A percentile compares a stretch with the other conserved stretches of the same genome.
These are phyloP conservation scores for Acer campestre DNA, from an alignment of 345 rosid genomes.

Conservation along the genomic window DNA sequence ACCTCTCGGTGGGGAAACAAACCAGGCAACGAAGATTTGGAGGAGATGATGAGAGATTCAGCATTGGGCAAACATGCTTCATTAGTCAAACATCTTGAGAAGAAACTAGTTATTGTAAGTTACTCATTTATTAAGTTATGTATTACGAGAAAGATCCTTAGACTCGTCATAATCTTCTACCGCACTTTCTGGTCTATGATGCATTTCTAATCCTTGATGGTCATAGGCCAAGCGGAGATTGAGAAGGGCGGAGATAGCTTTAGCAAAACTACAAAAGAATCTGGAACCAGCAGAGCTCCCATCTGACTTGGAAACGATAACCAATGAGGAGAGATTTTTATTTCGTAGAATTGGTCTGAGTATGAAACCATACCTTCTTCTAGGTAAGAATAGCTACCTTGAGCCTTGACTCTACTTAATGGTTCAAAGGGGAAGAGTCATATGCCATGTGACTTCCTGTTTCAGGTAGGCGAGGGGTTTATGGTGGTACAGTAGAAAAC, in stretches of 20 bases:
- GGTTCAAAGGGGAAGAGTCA: conserved; percentile 1
- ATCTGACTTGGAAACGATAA: conserved; percentile 75
- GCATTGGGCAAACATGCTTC: conserved; percentile 52
- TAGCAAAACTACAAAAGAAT: conserved; percentile 71
- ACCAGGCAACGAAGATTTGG: conserved; percentile 54
- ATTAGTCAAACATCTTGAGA: conserved; percentile 60
- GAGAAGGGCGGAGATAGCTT: conserved; percentile 59
- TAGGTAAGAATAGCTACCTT: conserved; percentile 57
- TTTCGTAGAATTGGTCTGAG: conserved; percentile 87
- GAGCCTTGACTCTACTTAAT: conserved; percentile 19
- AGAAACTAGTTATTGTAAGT: conserved; percentile 72
- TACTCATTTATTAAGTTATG: conserved; percentile 3
- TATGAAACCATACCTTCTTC: conserved; percentile 82
- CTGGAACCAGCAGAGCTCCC: conserved; percentile 82
- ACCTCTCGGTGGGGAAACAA: conserved; percentile 73
- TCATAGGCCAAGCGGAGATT: conserved; percentile 71
- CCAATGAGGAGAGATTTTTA: conserved; percentile 80
- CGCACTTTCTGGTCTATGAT: conserved; percentile 4
- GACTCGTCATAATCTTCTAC: not conserved
- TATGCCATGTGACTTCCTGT: conserved; percentile 21
- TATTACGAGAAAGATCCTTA: conserved; percentile 2
- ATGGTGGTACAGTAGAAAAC: conserved; percentile 84
- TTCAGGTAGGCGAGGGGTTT: conserved; percentile 80
- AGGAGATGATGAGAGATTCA: conserved; percentile 64
- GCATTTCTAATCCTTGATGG: conserved; percentile 25